Base-by-base conservation (phyloP, 108 stramenopile species). In the Seminavis robusta region DNA sequence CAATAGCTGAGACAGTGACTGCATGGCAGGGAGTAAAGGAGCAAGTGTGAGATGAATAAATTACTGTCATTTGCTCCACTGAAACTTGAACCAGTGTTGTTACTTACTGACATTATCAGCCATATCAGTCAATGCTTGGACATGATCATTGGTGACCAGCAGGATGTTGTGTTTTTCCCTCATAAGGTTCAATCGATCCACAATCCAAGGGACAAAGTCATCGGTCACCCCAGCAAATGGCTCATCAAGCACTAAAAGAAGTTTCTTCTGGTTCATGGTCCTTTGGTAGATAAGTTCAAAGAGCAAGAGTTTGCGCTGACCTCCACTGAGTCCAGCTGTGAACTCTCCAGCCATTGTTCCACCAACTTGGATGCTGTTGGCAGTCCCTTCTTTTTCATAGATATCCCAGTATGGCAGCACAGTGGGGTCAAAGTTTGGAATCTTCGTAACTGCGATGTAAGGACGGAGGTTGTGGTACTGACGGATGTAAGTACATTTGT, bases 141-240 rank as follows among this genome's bases (percentile, higher is more conserved):
- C 78, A 37, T 86, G 84, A 70, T 86, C 84, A 57, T 86, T 86
- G 15, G 84, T 86, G 2, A 86, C 84, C 48, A 86, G 51, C 32
- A 86, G 39, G 34, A 86, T 76, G 51, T 79, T 79, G 48, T 86
- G 80, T 2, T 68, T 65, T 38, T 77, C 45, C 10, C 74, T 44
- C 75, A 86, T 63, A 34, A 67, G 54, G 36, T 70, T 64, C 30
- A 86, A 53, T 8, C 84, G 74, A 0, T 57, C 60, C 5, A 69
- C 48, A 47, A 86, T 75, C 26, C 73, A 86, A 1, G 84, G 80
- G 15, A 86, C 78, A 67, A 81, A 86, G 56, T 86, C 80, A 60
- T 86, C 84, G 4, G 83, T 84, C 1, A 84, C 77, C 17, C 82
- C 82, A 11, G 78, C 79, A 55, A 84, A 84, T 13, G 83, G 83